Percentiles rank a stretch among this genome's conserved stretches.
Evolutionary conservation across 441 rosid species (phyloP).

Genomic region (Gossypium schwendimanii): DNA sequence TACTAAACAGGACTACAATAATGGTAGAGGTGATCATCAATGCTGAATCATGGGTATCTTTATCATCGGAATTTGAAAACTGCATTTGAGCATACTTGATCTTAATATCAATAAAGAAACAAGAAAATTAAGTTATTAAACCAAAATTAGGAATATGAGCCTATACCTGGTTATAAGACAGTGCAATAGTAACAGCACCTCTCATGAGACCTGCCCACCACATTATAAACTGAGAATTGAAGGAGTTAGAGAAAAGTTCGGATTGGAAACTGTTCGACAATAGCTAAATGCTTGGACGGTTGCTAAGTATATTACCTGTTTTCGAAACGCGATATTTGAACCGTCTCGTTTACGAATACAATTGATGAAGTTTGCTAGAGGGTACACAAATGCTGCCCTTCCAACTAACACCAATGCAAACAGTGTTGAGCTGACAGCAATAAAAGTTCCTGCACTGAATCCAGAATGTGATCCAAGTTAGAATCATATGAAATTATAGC

Average conservation of each 20-base stretch:
- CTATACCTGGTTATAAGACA: slow-evolving; percentile 42
- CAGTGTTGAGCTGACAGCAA: slow-evolving; percentile 45
- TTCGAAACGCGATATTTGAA: slow-evolving; percentile 34
- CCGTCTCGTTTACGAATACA: slow-evolving; percentile 20
- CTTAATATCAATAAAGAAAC: slow-evolving; percentile 9
- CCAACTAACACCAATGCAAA: slow-evolving; percentile 44
- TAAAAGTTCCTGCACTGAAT: slow-evolving; percentile 44
- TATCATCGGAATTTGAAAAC: slow-evolving; percentile 27
- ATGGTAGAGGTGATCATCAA: slow-evolving; percentile 49
- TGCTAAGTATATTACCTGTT: slow-evolving; percentile 34
- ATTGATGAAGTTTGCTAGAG: slow-evolving; percentile 40
- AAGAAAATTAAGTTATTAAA: background rate
- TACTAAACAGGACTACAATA: slow-evolving; percentile 64
- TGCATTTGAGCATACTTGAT: slow-evolving; percentile 21
- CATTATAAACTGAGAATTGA: slow-evolving; percentile 39
- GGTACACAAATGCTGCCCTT: slow-evolving; percentile 59
- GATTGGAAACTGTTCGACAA: background rate
- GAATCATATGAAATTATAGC: background rate
- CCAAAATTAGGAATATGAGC: background rate
- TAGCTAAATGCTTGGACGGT: background rate
- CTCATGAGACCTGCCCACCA: slow-evolving; percentile 85
- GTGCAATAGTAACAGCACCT: slow-evolving; percentile 73
- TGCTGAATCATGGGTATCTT: slow-evolving; percentile 22
- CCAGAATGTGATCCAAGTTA: slow-evolving; percentile 17
- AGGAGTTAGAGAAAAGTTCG: slow-evolving; percentile 18